phyloP scores from a whole-genome alignment of 1,284 basidiomycete genomes.

The Sporisorium sorghi region DNA sequence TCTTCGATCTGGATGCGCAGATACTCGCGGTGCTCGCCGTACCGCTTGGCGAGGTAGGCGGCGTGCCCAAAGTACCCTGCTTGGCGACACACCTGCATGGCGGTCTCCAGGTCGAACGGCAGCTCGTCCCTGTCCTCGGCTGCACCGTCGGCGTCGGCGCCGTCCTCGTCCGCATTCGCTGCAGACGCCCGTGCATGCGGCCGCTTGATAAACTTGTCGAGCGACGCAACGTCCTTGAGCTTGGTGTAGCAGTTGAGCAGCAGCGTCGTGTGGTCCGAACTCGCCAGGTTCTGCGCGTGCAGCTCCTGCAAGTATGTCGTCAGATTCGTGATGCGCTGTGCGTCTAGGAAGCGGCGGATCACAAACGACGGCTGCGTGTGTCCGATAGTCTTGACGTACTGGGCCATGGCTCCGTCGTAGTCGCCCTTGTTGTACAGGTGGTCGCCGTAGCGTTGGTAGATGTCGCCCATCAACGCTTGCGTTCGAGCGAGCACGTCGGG shows the following conservation, averaged over 20 bases:
- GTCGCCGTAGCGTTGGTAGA: conserved; percentile 81
- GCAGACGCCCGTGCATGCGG: conserved; percentile 23
- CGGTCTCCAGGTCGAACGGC: conserved; percentile 96
- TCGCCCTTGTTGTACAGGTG: conserved; percentile 90
- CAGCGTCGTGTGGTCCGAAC: conserved; percentile 95
- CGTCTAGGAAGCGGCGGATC: conserved; percentile 95
- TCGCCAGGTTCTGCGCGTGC: conserved; percentile 87
- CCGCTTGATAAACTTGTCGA: conserved; percentile 88
- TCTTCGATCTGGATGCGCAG: conserved; percentile 95
- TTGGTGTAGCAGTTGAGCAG: conserved; percentile 85
- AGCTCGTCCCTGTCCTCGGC: conserved; percentile 74
- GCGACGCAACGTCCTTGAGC: conserved; percentile 85
- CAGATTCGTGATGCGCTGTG: conserved; percentile 92
- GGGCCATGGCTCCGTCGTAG: conserved; percentile 90
- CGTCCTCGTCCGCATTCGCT: conserved; percentile 34
- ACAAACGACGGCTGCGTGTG: conserved; percentile 92
- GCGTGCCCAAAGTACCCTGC: conserved; percentile 96
- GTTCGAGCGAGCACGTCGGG: conserved; percentile 38
- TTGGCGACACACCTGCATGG: conserved; percentile 94
- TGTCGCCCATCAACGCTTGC: conserved; percentile 62
- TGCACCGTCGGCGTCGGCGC: conserved; percentile 67
- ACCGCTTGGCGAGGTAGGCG: conserved; percentile 90
- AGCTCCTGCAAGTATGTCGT: conserved; percentile 96
- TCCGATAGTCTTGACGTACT: conserved; percentile 91
- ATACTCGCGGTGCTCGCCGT: conserved; percentile 90